phyloP scores from a whole-genome alignment of 148 eudicot genomes.

The Pharnaceum exiguum region DNA sequence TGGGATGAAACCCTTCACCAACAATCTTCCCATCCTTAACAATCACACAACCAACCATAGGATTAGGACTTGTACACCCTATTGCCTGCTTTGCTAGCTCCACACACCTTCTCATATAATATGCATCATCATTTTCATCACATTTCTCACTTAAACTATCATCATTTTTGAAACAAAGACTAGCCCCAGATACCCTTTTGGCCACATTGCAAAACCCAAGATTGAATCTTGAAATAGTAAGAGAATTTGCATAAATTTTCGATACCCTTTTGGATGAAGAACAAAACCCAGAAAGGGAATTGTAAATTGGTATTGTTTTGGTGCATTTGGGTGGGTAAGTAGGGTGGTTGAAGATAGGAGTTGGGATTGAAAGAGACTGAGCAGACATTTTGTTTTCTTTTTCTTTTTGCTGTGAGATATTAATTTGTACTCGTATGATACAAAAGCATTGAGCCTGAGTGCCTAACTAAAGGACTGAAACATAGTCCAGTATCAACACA shows the following conservation, averaged over 20 bases:
- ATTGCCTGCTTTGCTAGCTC: slow-evolving; percentile 71
- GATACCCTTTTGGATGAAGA: slow-evolving; percentile 13
- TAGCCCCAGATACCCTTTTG: slow-evolving; percentile 26
- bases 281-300: slow-evolving; percentile 19
- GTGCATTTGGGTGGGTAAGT: background rate
- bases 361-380: slow-evolving; percentile 9
- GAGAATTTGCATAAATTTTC: background rate
- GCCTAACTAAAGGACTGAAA: no score
- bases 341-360: background rate
- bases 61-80: slow-evolving; percentile 94
- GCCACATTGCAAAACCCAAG: slow-evolving; percentile 30
- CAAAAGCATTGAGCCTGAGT: background rate
- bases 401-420: background rate
- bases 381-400: slow-evolving; percentile 5
- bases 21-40: slow-evolving; percentile 81
- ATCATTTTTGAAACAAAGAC: slow-evolving; percentile 14
- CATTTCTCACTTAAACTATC: slow-evolving; percentile 17
- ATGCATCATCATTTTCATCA: slow-evolving; percentile 40
- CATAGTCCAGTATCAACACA: no score
- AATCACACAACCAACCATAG: slow-evolving; percentile 94
- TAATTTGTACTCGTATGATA: no score
- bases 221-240: slow-evolving; percentile 14
- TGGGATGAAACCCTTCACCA: slow-evolving; percentile 98
- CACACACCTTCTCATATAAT: slow-evolving; percentile 81
- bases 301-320: background rate